Percentiles rank a stretch among this genome's conserved stretches.
phyloP scores from a whole-genome alignment of 495 filamentous ascomycete species.

The Lasiosphaeriaceae sp. region DNA sequence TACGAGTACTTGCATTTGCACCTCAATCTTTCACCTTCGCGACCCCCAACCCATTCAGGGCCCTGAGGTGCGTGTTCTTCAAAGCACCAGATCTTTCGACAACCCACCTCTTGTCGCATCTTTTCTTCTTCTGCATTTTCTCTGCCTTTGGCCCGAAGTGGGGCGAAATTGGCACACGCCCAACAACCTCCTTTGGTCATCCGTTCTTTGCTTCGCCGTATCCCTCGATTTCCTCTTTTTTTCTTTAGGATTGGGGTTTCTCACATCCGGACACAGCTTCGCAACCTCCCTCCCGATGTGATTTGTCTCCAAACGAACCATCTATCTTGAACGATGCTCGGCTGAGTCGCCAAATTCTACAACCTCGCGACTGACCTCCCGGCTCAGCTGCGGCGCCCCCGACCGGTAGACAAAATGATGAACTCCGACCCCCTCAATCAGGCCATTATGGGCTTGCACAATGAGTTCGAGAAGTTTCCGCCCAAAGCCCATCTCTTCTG shows the following conservation, averaged over 20 bases:
- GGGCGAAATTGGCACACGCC: too few relatives aligned
- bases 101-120: neutral
- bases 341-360: neutral
- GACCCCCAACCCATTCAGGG: neutral
- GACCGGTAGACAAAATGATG: conserved; percentile 19
- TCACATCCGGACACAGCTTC: neutral
- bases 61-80: neutral
- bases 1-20: neutral
- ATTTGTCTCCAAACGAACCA: neutral
- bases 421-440: conserved; percentile 17
- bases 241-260: too few relatives aligned
- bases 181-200: too few relatives aligned
- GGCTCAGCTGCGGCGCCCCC: neutral
- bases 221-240: too few relatives aligned
- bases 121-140: too few relatives aligned
- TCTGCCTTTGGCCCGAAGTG: too few relatives aligned
- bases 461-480: conserved; percentile 25
- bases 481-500: conserved; percentile 40
- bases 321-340: neutral
- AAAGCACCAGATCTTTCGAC: neutral
- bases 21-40: neutral
- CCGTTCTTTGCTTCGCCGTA: too few relatives aligned
- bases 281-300: neutral
- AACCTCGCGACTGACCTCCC: neutral
- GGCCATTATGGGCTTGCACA: conserved; percentile 23